phyloP scores from a whole-genome alignment of 202 grass and related monocot species.

The Thinopyrum obtusiflorum region DNA sequence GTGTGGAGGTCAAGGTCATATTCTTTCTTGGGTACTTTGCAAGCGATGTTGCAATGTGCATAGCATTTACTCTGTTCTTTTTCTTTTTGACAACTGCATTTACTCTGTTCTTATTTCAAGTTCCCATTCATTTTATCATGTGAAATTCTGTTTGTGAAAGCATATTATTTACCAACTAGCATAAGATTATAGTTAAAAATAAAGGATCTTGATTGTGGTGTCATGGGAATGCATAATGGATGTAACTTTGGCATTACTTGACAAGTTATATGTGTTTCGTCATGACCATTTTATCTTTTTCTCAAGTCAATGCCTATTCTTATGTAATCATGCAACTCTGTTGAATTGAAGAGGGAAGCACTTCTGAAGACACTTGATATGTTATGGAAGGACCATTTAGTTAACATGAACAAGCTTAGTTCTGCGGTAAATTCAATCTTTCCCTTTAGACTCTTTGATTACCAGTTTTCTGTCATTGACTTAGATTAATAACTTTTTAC shows the following conservation, averaged over 20 bases:
- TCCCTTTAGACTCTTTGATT: not conserved
- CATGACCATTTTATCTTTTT: not conserved
- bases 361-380: conserved; percentile 87
- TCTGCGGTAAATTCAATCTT: conserved; percentile 59
- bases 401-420: conserved; percentile 99
- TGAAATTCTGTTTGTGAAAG: not conserved
- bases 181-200: conserved; percentile 2
- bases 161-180: not conserved
- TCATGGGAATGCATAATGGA: not conserved
- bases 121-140: not conserved
- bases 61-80: not conserved
- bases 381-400: conserved; percentile 91
- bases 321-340: not conserved
- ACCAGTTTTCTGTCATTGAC: not conserved
- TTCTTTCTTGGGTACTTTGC: not conserved
- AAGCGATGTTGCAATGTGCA: not conserved
- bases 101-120: conserved; percentile 7
- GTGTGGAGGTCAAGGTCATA: conserved; percentile 1
- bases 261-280: conserved; percentile 3
- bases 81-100: too few species aligned
- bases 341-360: conserved; percentile 69
- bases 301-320: conserved; percentile 17
- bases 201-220: not conserved
- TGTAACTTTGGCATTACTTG: not conserved
- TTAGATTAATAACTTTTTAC: not conserved